Evolutionary conservation across 768 basidiomycete genomes (phyloP).

Genomic region (Termitomyces eurrhizus): DNA sequence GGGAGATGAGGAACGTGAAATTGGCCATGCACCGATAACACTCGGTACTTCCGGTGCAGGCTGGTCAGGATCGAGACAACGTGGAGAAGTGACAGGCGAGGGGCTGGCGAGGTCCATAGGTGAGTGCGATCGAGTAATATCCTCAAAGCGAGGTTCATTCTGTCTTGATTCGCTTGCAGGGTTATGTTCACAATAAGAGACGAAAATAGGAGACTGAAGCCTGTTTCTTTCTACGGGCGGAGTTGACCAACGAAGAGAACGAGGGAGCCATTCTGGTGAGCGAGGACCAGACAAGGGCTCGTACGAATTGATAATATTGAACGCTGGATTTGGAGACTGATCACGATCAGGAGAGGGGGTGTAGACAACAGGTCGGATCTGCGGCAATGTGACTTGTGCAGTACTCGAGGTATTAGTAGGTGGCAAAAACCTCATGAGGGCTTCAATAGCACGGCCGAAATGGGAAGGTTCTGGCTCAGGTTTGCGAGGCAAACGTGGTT

Average conservation of each 20-base stretch:
- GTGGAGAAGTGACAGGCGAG: conserved; percentile 22
- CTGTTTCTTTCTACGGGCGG: not conserved
- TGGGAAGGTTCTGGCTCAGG: conserved; percentile 1
- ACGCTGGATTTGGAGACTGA: not conserved
- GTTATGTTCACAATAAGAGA: not conserved
- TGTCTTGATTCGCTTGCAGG: not conserved
- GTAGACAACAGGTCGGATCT: conserved; percentile 1
- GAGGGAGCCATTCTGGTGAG: conserved; percentile 7
- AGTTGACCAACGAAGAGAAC: conserved; percentile 5
- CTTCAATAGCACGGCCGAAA: conserved; percentile 27
- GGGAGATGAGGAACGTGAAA: conserved; percentile 30
- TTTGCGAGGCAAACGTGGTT: conserved; percentile 12
- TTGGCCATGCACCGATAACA: conserved; percentile 42
- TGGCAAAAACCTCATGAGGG: conserved; percentile 28
- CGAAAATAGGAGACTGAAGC: not conserved
- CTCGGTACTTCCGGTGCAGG: conserved; percentile 27
- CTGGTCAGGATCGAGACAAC: conserved; percentile 10
- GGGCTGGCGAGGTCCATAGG: conserved; percentile 47
- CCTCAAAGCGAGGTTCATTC: not conserved
- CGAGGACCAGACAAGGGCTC: conserved; percentile 11
- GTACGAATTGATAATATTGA: not conserved
- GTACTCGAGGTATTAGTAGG: conserved; percentile 19
- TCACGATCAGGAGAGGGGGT: not conserved
- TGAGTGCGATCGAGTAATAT: conserved; percentile 36
- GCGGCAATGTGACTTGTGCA: not conserved